A percentile compares a stretch with the other conserved stretches of the same genome.
Conservation (phyloP, 345 rosid genomes). For the Eucalyptus tenuipes region DNA sequence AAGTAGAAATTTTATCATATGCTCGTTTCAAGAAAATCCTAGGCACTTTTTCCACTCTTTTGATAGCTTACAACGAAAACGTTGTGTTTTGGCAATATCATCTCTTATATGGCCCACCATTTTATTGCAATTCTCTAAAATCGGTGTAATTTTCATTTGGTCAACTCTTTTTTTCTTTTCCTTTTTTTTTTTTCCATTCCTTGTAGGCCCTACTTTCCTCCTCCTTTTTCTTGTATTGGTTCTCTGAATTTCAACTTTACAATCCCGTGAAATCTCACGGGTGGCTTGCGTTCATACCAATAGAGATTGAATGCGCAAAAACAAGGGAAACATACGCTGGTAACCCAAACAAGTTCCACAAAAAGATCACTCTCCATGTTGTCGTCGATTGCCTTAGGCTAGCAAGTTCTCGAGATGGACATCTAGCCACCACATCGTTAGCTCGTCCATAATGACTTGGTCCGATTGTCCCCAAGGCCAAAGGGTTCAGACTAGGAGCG, state of each 20-base stretch:
- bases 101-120: background rate
- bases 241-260: background rate
- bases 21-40: background rate
- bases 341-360: background rate
- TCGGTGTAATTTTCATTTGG: background rate
- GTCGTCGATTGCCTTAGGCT: background rate
- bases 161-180: background rate
- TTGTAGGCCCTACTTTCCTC: background rate
- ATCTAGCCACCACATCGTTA: background rate
- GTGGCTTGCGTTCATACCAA: background rate
- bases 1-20: too few species aligned
- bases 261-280: background rate
- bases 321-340: background rate
- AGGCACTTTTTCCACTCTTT: background rate
- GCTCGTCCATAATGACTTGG: background rate
- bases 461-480: too few species aligned
- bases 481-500: rapidly evolving
- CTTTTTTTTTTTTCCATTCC: background rate
- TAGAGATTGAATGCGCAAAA: background rate
- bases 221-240: background rate
- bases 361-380: background rate
- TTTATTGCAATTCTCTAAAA: background rate
- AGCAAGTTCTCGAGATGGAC: background rate
- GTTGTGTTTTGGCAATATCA: background rate
- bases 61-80: background rate